Percentiles rank a stretch among this genome's conserved stretches.
phyloP scores from a whole-genome alignment of 1,139 yeast species.

The Groenewaldozyma sp. region DNA sequence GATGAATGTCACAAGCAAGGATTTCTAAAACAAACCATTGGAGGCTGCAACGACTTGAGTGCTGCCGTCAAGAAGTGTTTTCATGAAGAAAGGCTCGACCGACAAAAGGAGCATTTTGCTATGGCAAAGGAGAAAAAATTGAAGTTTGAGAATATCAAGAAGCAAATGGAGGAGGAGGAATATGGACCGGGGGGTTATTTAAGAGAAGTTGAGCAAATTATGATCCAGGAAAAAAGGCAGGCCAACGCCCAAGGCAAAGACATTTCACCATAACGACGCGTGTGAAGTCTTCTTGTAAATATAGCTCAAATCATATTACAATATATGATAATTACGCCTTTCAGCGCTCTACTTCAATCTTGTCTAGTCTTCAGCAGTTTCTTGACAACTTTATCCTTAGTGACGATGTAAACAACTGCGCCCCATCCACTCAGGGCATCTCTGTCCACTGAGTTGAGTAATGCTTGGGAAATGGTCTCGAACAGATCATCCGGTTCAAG shows the following conservation, averaged over 20 bases:
- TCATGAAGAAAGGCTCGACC: slow-evolving; percentile 63
- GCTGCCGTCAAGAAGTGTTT: slow-evolving; percentile 72
- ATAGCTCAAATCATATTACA: too few relatives aligned
- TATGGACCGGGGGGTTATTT: slow-evolving; percentile 71
- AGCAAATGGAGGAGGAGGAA: slow-evolving; percentile 61
- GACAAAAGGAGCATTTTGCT: slow-evolving; percentile 54
- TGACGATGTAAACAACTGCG: slow-evolving; percentile 84
- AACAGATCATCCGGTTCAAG: slow-evolving; percentile 92
- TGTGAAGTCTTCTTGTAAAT: slow-evolving; percentile 1
- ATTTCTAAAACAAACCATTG: slow-evolving; percentile 65
- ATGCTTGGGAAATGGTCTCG: slow-evolving; percentile 91
- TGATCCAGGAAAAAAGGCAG: background rate
- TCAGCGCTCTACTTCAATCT: slow-evolving; percentile 46
- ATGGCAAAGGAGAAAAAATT: slow-evolving; percentile 50
- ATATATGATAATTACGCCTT: background rate
- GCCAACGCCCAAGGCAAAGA: background rate
- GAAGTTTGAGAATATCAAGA: slow-evolving; percentile 46
- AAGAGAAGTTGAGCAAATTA: slow-evolving; percentile 41
- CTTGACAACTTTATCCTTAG: slow-evolving; percentile 85
- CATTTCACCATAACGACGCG: too few relatives aligned
- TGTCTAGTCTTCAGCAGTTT: slow-evolving; percentile 89
- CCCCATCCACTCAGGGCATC: slow-evolving; percentile 99
- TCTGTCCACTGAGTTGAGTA: slow-evolving; percentile 92
- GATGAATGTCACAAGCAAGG: slow-evolving; percentile 81
- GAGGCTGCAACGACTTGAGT: slow-evolving; percentile 77